Base-by-base conservation (phyloP, 805 yeast genomes). In the Ogataea degrootiae region DNA sequence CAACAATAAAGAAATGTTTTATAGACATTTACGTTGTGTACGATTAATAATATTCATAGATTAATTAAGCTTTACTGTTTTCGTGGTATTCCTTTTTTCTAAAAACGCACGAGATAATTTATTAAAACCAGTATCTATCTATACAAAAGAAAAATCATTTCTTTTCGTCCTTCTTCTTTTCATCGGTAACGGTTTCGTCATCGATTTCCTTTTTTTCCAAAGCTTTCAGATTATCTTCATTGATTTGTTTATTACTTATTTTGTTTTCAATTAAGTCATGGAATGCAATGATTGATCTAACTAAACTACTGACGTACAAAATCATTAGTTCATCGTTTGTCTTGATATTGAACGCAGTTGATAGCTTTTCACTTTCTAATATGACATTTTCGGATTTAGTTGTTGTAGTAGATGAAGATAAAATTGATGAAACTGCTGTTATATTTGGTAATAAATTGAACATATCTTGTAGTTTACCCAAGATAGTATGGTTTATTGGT, bases 261-360 rank as follows among this genome's bases (percentile, higher is more conserved):
- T 94, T 94, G 71, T 95, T 95, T 60, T 94, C 98, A 63, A 94
- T 94, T 67, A 94, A 77, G 66, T 94, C 96, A 68, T 94, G 96
- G 77, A 94, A 92, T 11, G 98, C 95, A 62, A 94, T 86, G 59
- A 95, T 91, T 6, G 98, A 87, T 63, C 98, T 80, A 22, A 94
- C 96, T 59, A 94, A 73, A 44, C 92, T 84, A 60, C 94, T 80
- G 55, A 94, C 82, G 65, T 95, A 95, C 23, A 94, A 81, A 62
- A 89, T 78, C 99, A 95, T 92, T 58, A 95, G 74, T 67, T 94
- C 96, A 63, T 94, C 99, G 63, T 94, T 95, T 3, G 99, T 89
- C 70, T 92, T 94, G 39, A 87, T 77, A 1, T 96, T 90, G 63
- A 92, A 85, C 2, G 98, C 95, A 45, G 83, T 76, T 19, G 85